Evolutionary conservation across 495 filamentous ascomycete species (phyloP).

Genomic region (Aspergillus biplanus): DNA sequence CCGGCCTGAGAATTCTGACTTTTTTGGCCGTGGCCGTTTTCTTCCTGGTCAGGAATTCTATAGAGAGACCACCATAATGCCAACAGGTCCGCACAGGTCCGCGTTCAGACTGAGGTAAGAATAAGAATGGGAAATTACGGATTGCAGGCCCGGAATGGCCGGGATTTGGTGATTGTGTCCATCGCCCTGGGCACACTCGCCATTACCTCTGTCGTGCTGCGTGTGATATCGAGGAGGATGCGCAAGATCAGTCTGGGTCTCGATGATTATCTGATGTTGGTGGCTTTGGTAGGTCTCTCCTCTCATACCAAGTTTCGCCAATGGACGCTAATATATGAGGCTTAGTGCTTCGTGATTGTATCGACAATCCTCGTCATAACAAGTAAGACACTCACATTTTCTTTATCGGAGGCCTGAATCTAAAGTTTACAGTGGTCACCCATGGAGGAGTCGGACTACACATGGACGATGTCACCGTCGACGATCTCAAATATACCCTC

Average conservation of each 20-base stretch:
- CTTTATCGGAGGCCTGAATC: too few species aligned
- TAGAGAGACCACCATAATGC: too few species aligned
- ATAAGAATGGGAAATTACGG: conserved; percentile 1
- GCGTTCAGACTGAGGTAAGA: too few species aligned
- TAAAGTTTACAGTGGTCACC: background rate
- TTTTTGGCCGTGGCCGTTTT: too few species aligned
- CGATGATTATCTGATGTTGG: conserved; percentile 1
- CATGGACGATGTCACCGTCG: background rate
- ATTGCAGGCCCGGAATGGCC: background rate
- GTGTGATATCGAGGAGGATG: background rate
- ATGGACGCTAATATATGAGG: background rate
- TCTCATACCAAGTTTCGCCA: background rate
- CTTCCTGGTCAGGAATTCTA: too few species aligned
- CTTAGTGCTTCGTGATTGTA: background rate
- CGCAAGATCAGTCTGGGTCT: background rate
- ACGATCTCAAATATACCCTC: background rate
- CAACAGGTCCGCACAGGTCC: too few species aligned
- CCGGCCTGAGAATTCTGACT: too few species aligned
- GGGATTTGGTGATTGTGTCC: background rate
- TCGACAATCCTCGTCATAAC: conserved; percentile 8
- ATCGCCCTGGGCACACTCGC: background rate
- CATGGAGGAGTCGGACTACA: background rate
- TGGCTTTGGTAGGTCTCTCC: background rate
- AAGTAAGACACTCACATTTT: too few species aligned
- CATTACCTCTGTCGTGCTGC: background rate